Base-by-base conservation (phyloP, 768 basidiomycete species). In the Trichaptum fuscoviolaceum region DNA sequence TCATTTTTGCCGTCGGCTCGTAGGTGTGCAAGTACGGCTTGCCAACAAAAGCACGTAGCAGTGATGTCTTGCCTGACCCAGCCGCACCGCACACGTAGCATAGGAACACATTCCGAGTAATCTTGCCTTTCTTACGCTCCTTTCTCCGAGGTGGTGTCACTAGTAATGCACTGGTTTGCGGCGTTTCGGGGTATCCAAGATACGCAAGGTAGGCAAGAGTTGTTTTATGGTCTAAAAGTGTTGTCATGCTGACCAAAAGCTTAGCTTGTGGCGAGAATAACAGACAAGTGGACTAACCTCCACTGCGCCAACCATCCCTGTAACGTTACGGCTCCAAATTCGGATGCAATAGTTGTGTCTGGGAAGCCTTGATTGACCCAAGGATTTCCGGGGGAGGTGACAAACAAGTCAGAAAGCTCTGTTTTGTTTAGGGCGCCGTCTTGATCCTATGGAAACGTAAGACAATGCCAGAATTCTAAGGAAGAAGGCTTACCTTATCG, bases 281-380 rank as follows among this genome's bases (percentile, higher is more conserved):
- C 30, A 57, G 59, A 66, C 34, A 65, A 30, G 57, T n/a, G 35
- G 20, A 75, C 82, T 70, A 63, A 95, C 95, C 93, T 96, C 96
- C 96, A 99, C 74, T 97, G 96, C 23, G 96, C 96, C 27, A 99
- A 79, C 96, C 96, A 99, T 1, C 95, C 93, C 78, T 98, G 96
- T 58, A 99, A 77, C n/a, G 96, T 98, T 20, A 98, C 92, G 30
- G 92, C 88, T 12, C 93, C 95, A 10, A 87, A 82, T 71, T 95
- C 95, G 70, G 94, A 90, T 18, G 92, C 88, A 59, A 95, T 83
- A 6, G 94, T 94, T 0, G 88, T 95, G 71, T 96, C 93, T 0
- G 95, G 93, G 77, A 96, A 97, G 61, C 90, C 92, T 71, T 92
- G 90, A n/a, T 83, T 84, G 17, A 85, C 82, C 96, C 96, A 99